Evolutionary conservation across 2,329 filamentous ascomycete species (phyloP).

Genomic region (Xylaria hypoxylon): DNA sequence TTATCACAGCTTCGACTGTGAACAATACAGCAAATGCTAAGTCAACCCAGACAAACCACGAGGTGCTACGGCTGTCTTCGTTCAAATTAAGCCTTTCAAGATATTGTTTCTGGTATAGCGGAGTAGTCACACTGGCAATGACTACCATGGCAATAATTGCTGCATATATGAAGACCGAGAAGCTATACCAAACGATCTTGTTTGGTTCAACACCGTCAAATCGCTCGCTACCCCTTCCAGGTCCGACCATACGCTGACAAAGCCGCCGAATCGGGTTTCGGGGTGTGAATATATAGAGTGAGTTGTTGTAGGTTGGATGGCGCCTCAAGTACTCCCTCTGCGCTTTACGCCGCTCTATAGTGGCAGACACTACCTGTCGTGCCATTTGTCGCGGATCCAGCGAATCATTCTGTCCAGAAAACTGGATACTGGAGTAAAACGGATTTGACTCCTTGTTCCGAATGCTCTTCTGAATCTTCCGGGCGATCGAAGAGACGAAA

Average conservation of each 20-base stretch:
- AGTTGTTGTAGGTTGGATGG: conserved; percentile 92
- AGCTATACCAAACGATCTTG: conserved; percentile 89
- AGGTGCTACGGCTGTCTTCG: conserved; percentile 67
- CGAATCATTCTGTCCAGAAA: conserved; percentile 80
- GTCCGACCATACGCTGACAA: conserved; percentile 91
- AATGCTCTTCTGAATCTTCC: conserved; percentile 66
- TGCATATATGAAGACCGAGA: conserved; percentile 93
- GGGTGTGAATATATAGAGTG: conserved; percentile 86
- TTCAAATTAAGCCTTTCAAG: conserved; percentile 63
- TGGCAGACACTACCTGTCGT: conserved; percentile 86
- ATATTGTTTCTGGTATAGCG: conserved; percentile 91
- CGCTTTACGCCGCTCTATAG: conserved; percentile 83
- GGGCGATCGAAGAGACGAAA: conserved; percentile 70
- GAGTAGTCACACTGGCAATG: conserved; percentile 92
- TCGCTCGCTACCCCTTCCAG: conserved; percentile 85
- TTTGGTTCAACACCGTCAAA: conserved; percentile 92
- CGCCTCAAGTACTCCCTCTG: conserved; percentile 90
- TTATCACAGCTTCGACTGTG: conserved; percentile 86
- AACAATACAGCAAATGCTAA: conserved; percentile 90
- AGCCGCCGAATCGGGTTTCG: conserved; percentile 80
- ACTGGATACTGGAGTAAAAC: conserved; percentile 82
- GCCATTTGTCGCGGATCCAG: conserved; percentile 90
- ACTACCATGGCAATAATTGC: conserved; percentile 98
- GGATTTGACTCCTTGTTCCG: conserved; percentile 85
- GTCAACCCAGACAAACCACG: conserved; percentile 97